Conservation (phyloP, 495 filamentous ascomycete genomes). For the Aspergillus funiculosus region DNA sequence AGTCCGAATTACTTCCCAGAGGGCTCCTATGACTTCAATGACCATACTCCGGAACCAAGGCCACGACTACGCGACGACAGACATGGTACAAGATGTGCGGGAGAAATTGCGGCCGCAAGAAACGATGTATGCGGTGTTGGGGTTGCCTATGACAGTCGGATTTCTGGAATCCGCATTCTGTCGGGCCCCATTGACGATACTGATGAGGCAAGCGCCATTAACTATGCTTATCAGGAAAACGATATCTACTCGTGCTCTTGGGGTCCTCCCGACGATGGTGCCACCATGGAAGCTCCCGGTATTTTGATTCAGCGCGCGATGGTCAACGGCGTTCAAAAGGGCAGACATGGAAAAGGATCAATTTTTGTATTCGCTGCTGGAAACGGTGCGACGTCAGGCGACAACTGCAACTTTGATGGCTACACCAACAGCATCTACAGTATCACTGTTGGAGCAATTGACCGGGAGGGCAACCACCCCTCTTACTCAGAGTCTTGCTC, state of each 20-base stretch:
- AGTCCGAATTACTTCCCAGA: constrained; percentile 86
- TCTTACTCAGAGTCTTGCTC: constrained; percentile 96
- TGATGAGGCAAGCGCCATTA: constrained; percentile 88
- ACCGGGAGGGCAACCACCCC: constrained; percentile 75
- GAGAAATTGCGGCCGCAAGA: constrained; percentile 82
- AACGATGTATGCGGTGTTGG: constrained; percentile 96
- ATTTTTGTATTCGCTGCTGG: constrained; percentile 97
- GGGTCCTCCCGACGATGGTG: constrained; percentile 91
- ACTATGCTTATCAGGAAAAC: constrained; percentile 84
- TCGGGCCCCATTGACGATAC: constrained; percentile 84
- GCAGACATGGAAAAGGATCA: constrained; percentile 75
- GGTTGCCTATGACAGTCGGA: constrained; percentile 85
- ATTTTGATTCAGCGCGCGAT: constrained; percentile 85
- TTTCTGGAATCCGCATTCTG: constrained; percentile 85
- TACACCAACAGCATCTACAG: constrained; percentile 99
- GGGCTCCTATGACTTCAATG: constrained; percentile 95
- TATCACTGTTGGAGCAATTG: constrained; percentile 92
- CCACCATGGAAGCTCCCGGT: constrained; percentile 88
- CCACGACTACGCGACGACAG: constrained; percentile 74
- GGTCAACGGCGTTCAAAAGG: constrained; percentile 85
- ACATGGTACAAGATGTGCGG: constrained; percentile 91
- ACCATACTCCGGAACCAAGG: constrained; percentile 67
- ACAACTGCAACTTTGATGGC: constrained; percentile 99
- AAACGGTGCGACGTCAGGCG: constrained; percentile 79
- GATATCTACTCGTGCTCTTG: constrained; percentile 98